Base-by-base conservation (phyloP, 1,284 basidiomycete genomes). In the Xerocomus amazonicus region DNA sequence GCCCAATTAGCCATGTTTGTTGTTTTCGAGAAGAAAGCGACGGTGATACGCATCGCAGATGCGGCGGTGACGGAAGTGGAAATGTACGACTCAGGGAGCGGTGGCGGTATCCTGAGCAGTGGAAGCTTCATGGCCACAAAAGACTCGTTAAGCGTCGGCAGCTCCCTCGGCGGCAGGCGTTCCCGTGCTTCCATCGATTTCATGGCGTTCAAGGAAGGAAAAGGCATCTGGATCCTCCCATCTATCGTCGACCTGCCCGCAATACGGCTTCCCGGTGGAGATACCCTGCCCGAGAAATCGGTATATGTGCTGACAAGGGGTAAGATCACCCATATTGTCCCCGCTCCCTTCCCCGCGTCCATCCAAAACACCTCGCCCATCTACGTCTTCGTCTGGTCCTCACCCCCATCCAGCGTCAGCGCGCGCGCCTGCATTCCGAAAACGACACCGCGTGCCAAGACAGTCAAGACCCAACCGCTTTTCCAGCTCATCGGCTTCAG, bases 21-120 rank as follows among this genome's bases (percentile, higher is more conserved):
- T 48, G 71, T 83, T 26, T 91, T 91, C 61, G 89, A 90, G 63
- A 91, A 91, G 70, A 90, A 87, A 60, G 87, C 87, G 1, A 80
- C 82, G 19, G 73, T 87, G 65, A 90, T 91, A 57, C 83, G 88
- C 27, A 66, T 91, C 32, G 79, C 80, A 3, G 88, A 91, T 65
- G 80, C 89, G 35, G 82, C 85, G 13, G 88, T 90, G 6, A 79
- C 83, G 28, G 89, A 91, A 63, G 72, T 90, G 33, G 82, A 86
- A 43, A 68, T 90, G 37, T 77, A 73, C 55, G 85, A 86, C 43
- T 74, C 79, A 28, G 69, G 59, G 55, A 56, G 57, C 63, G 41
- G 60, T 57, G 35, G 52, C 60, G 19, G 58, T 61, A 14, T 58
- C 56, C 50, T 56, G 60, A 49, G 56, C 56, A 47, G 49, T 63